Base-by-base conservation (phyloP, 129 eudicot genomes). In the Helianthus tuberosus region DNA sequence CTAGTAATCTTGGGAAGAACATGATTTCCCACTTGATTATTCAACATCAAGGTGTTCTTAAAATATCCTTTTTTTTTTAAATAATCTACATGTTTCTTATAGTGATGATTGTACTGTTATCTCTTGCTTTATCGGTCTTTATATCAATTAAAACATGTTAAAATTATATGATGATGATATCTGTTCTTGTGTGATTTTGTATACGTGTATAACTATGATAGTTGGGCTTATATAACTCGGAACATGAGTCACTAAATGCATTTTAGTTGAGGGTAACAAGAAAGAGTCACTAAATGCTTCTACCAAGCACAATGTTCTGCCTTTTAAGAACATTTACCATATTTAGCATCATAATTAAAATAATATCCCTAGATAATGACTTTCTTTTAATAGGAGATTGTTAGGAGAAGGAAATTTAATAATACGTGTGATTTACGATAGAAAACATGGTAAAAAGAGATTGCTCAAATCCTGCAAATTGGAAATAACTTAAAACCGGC, bases 1-100 rank as follows among this genome's bases (percentile, higher is more conserved):
- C 64, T 66, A 54, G 73, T 38, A 75, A 75, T 77, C 68, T 76
- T 23, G 83, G 84, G 62, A 80, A 58, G 69, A 77, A 84, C 75
- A 83, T 87, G 89, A 86, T 82, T 84, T 82, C 85, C 6, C 96
- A 86, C 77, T 48, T 89, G 58, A 87, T 83, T 60, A 67, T 78
- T 38, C 88, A 87, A 59, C 92, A 84, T 62, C 85, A 80, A 72
- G 77, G 77, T 59, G 66, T 81, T 9, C 68, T 84, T 29, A 86
- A 81, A 72, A 89, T 89, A 87, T 89, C 92, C 92, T 87, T 83
- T 64, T 87, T 83, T 64, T 43, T 55, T 43, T 71, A 5, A 20
- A 20, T 43, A 43, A 32, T 72, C 35, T 48, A 35, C 4, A 2
- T 55, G 53, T 15, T 44, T 69, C 41, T 44, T 44, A 54, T 67